Percentiles rank a stretch among this genome's conserved stretches.
These are phyloP conservation scores for Psophocarpus tetragonolobus DNA, from an alignment of 306 rosid genomes.

Conservation along the genomic window DNA sequence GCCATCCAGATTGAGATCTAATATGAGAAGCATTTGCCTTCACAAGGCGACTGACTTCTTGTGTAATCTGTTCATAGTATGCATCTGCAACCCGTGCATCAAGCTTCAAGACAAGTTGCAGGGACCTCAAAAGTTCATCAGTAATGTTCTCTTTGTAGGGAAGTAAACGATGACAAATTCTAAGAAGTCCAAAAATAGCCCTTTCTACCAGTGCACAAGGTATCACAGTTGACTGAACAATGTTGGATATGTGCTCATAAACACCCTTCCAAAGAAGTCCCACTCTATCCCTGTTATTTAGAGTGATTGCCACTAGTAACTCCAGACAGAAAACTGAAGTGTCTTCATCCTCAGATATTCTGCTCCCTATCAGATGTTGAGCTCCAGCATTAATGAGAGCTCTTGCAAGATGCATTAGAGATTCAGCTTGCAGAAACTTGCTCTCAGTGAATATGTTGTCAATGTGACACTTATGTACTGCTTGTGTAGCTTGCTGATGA, in stretches of 20 bases:
- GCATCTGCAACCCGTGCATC: slow-evolving; percentile 93
- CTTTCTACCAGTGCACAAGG: slow-evolving; percentile 79
- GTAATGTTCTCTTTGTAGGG: slow-evolving; percentile 90
- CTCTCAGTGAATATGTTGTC: slow-evolving; percentile 83
- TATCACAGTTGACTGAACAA: slow-evolving; percentile 80
- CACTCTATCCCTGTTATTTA: slow-evolving; percentile 86
- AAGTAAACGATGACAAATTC: slow-evolving; percentile 86
- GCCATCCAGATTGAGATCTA: slow-evolving; percentile 82
- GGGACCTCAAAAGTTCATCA: slow-evolving; percentile 84
- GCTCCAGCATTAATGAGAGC: slow-evolving; percentile 77
- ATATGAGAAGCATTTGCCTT: slow-evolving; percentile 85
- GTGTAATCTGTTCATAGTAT: slow-evolving; percentile 83
- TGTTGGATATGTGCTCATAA: slow-evolving; percentile 73
- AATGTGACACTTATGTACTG: slow-evolving; percentile 73
- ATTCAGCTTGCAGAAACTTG: slow-evolving; percentile 88
- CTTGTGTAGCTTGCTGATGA: slow-evolving; percentile 69
- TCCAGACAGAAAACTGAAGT: slow-evolving; percentile 86
- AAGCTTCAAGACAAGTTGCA: slow-evolving; percentile 86
- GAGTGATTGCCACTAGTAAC: slow-evolving; percentile 72
- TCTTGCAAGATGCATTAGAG: slow-evolving; percentile 70
- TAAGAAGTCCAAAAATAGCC: slow-evolving; percentile 84
- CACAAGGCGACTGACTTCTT: slow-evolving; percentile 75
- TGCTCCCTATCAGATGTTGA: slow-evolving; percentile 65
- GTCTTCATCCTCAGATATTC: slow-evolving; percentile 75
- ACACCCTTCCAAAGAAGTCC: slow-evolving; percentile 84